These are phyloP conservation scores for Myxozyma geophila DNA, from an alignment of 805 yeast genomes.

Conservation along the genomic window DNA sequence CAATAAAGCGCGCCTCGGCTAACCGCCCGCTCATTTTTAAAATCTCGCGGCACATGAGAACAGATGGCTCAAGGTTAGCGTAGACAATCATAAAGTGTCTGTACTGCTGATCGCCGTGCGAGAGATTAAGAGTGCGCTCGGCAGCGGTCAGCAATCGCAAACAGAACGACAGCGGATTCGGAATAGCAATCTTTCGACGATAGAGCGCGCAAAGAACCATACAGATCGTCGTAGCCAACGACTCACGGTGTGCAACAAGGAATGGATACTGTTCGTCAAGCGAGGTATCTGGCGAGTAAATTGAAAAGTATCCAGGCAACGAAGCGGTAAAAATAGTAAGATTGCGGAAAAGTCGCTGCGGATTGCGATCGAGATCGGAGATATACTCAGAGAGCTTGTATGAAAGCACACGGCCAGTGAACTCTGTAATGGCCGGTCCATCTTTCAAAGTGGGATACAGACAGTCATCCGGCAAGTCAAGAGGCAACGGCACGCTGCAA, in stretches of 20 bases:
- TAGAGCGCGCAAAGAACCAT: conserved; percentile 33
- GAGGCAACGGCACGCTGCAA: conserved; percentile 32
- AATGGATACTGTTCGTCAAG: conserved; percentile 25
- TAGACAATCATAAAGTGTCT: conserved; percentile 36
- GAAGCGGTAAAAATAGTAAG: conserved; percentile 30
- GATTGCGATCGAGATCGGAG: conserved; percentile 28
- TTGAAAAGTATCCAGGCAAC: conserved; percentile 29
- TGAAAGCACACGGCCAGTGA: conserved; percentile 26
- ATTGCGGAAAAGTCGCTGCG: conserved; percentile 26
- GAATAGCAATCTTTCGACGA: conserved; percentile 27
- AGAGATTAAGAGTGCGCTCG: conserved; percentile 15
- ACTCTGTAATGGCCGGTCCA: conserved; percentile 19
- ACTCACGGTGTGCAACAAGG: conserved; percentile 24
- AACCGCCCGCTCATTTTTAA: conserved; percentile 30
- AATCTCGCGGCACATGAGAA: conserved; percentile 35
- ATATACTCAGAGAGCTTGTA: conserved; percentile 18
- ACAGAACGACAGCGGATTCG: conserved; percentile 34
- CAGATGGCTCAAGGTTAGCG: conserved; percentile 30
- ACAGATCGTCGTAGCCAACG: conserved; percentile 30
- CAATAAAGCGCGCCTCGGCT: conserved; percentile 29
- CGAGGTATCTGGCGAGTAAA: conserved; percentile 32
- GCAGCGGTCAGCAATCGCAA: conserved; percentile 33
- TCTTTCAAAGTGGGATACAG: conserved; percentile 21
- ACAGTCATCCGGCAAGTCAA: conserved; percentile 32
- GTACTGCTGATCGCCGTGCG: conserved; percentile 28